Evolutionary conservation across 192 early-diverging fungal species (phyloP).

Genomic region (Spinellus fusiger): DNA sequence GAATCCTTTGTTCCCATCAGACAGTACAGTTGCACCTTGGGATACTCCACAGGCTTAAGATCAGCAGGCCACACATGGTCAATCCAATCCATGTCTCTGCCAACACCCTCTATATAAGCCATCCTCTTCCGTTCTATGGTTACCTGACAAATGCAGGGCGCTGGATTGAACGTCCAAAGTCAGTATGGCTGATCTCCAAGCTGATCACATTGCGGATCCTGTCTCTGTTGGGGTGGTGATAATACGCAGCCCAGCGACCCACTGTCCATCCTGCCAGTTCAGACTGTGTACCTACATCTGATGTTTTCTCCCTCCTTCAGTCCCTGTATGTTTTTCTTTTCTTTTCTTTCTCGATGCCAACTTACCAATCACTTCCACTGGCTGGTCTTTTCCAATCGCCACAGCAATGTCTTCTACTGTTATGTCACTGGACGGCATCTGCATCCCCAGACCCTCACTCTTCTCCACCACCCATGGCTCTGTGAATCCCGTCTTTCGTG

Average conservation of each 20-base stretch:
- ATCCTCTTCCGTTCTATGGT: neutral
- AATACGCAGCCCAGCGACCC: constrained; percentile 82
- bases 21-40: constrained; percentile 86
- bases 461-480: constrained; percentile 69
- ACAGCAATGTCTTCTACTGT: constrained; percentile 58
- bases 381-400: constrained; percentile 49
- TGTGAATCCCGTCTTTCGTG: constrained; percentile 54
- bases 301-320: too few species aligned
- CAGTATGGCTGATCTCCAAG: constrained; percentile 75
- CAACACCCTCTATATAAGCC: neutral
- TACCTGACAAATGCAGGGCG: constrained; percentile 75
- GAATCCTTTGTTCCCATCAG: constrained; percentile 89
- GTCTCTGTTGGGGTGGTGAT: constrained; percentile 52
- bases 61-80: constrained; percentile 79
- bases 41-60: constrained; percentile 64
- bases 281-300: constrained; percentile 84
- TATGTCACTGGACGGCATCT: constrained; percentile 59
- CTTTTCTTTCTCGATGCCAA: neutral
- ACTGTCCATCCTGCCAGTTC: constrained; percentile 74
- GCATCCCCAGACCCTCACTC: constrained; percentile 71
- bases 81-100: constrained; percentile 80
- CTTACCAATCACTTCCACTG: constrained; percentile 74
- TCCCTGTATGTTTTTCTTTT: neutral
- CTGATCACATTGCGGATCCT: constrained; percentile 85
- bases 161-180: constrained; percentile 55